Evolutionary conservation across 352 stramenopile genomes (phyloP).

Genomic region (Globisporangium orthogonon): DNA sequence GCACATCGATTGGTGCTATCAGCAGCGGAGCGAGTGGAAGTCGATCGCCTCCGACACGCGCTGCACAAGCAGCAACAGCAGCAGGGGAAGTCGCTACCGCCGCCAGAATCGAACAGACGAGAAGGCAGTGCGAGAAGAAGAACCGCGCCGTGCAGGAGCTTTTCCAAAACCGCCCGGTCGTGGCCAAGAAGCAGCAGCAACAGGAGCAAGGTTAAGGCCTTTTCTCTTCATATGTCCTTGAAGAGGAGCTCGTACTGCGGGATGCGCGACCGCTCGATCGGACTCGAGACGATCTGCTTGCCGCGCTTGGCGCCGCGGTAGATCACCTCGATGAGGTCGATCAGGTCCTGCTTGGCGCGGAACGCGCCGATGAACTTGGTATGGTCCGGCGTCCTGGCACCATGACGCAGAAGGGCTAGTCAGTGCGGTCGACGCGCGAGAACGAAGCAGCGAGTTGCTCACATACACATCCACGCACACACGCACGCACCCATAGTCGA

Average conservation of each 20-base stretch:
- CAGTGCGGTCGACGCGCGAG: background rate
- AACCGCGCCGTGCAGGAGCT: constrained; percentile 56
- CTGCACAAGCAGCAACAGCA: background rate
- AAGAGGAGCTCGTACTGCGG: constrained; percentile 81
- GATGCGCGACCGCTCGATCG: constrained; percentile 71
- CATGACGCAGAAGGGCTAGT: no score
- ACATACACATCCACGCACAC: no score
- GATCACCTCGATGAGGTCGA: constrained; percentile 86
- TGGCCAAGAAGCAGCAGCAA: constrained; percentile 12
- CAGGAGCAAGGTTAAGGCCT: no score
- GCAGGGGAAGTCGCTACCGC: background rate
- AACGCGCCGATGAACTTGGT: constrained; percentile 88
- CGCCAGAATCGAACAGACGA: constrained; percentile 23
- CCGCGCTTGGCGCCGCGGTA: constrained; percentile 72
- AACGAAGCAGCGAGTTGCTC: background rate
- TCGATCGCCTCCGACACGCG: background rate
- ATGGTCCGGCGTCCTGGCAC: constrained; percentile 66
- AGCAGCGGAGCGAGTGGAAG: background rate
- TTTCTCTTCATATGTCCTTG: constrained; percentile 53
- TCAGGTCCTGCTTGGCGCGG: constrained; percentile 66
- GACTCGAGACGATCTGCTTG: constrained; percentile 77
- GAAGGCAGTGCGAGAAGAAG: constrained; percentile 40
- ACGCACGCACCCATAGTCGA: constrained; percentile 73
- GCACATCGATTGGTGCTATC: constrained; percentile 1
- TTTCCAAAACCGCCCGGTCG: constrained; percentile 33